Evolutionary conservation across 2,329 filamentous ascomycete genomes (phyloP).

Genomic region (Pochonia chlamydosporia): DNA sequence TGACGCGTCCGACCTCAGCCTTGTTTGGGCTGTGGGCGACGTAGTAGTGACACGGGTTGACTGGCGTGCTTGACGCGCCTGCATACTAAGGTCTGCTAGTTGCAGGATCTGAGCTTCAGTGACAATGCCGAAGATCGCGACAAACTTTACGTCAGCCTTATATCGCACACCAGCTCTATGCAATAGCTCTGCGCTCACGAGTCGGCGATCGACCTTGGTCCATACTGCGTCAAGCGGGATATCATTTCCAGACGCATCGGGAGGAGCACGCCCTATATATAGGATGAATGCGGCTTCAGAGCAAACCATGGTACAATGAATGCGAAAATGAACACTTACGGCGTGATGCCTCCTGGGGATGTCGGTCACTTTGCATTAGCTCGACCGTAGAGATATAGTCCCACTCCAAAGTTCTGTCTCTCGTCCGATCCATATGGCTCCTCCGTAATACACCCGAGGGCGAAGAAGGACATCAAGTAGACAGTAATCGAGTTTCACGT

Average conservation of each 20-base stretch:
- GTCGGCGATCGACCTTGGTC: conserved; percentile 50
- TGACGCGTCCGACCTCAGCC: too few species aligned
- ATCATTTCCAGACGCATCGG: not conserved
- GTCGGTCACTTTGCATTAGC: too few species aligned
- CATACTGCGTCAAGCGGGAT: conserved; percentile 46
- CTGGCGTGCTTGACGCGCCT: not conserved
- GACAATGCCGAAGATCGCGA: conserved; percentile 18
- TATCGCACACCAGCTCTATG: conserved; percentile 50
- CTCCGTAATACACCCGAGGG: too few species aligned
- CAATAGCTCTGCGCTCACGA: conserved; percentile 54
- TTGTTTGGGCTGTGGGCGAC: not conserved
- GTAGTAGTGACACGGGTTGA: not conserved
- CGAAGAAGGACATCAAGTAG: too few species aligned
- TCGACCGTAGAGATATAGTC: too few species aligned
- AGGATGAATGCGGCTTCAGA: too few species aligned
- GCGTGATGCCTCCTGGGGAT: too few species aligned
- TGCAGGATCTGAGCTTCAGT: not conserved
- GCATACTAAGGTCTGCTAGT: not conserved
- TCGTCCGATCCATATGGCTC: too few species aligned
- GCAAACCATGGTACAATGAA: too few species aligned
- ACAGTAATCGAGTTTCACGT: too few species aligned
- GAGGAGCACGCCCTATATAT: not conserved
- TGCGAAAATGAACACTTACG: too few species aligned
- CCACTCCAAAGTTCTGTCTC: too few species aligned
- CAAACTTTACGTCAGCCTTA: conserved; percentile 54